Base-by-base conservation (phyloP, 2,329 filamentous ascomycete species). In the Ceratocystiopsis minuta region DNA sequence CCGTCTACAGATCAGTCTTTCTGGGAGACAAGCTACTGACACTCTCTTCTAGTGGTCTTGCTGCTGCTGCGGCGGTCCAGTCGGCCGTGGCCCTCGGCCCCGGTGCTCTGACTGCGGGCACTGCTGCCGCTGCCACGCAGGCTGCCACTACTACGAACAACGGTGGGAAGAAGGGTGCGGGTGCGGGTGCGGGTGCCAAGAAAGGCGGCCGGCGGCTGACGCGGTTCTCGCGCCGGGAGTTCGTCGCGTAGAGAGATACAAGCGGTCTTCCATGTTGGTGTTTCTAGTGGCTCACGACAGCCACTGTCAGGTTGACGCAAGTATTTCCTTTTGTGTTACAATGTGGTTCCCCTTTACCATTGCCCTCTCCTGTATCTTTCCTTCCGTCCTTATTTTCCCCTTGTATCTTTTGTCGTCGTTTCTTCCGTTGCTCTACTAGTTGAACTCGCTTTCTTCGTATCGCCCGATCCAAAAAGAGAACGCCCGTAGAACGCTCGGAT, bases 1-100 rank as follows among this genome's bases (percentile, higher is more conserved):
- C n/a, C n/a, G n/a, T n/a, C n/a, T 40, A 16, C 32, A 31, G 6
- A 12, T 31, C 17, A 4, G 32, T 28, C 24, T 28, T 28, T n/a
- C n/a, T n/a, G n/a, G n/a, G n/a, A n/a, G n/a, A n/a, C n/a, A n/a
- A n/a, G n/a, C n/a, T n/a, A n/a, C 34, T 32, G n/a, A 36, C 12
- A 4, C n/a, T 16, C 34, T n/a, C 11, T 20, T 37, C 18, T 20
- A 46, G 43, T 28, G 52, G 51, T 14, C 34, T 50, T 40, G 50
- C 52, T 39, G 49, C 52, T 37, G 48, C 49, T 28, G 45, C 45
- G 14, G 24, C 45, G n/a, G 49, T 46, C 5, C 41, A 44, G 37
- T 44, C 48, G 18, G 54, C 54, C n/a, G 51, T 55, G 5, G 44
- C 48, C 11, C 42, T 52, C 9, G 54, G 54, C 16, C 36, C 50